Evolutionary conservation across 2,329 filamentous ascomycete genomes (phyloP), one percentile per base, ranked within the genome.

Genomic region (Trichothecium sympodiale): DNA sequence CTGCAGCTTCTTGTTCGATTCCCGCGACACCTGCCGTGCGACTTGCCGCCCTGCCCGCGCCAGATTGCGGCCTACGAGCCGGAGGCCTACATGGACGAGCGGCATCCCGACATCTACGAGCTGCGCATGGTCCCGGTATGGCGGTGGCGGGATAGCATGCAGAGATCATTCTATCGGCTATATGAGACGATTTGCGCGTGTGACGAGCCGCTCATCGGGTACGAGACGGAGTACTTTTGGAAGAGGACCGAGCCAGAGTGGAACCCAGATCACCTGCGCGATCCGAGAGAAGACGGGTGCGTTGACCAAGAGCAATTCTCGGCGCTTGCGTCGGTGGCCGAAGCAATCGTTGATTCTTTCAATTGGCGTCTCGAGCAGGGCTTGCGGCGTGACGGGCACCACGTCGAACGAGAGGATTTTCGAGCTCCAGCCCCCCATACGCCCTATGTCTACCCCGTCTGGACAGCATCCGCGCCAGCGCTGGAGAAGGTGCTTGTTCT

Each of bases 201-300:
- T 9, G 42, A 52, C 35, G 49, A 46, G 8, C 27, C 36, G 5
- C 38, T 49, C 16, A 43, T 51, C 7, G 41, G 43, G 15, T 51
- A 47, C 20, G 49, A 50, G 39, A 44, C 44, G 9, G 46, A 52
- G 40, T 53, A 53, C 31, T 43, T 50, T 29, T 53, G 47, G 46
- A 43, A 43, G n/a, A 17, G 31, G 13, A n/a, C n/a, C n/a, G 39
- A 42, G 23, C 43, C 43, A 6, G 16, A 17, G 9, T 52, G 46
- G 50, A 41, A 50, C 13, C 37, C 44, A 2, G 48, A 49, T 34
- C 43, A 41, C n/a, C 20, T 25, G 17, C 38, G 38, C 16, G 37
- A 41, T 23, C 35, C 35, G 10, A 29, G 35, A 18, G 29, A 33
- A 10, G 32, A 38, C 17, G 32, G 32, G 8, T 27, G 27, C 31